Evolutionary conservation across 2,329 filamentous ascomycete species (phyloP), one percentile per base, ranked within the genome.

Genomic region (Aspergillus ochraceoroseus): DNA sequence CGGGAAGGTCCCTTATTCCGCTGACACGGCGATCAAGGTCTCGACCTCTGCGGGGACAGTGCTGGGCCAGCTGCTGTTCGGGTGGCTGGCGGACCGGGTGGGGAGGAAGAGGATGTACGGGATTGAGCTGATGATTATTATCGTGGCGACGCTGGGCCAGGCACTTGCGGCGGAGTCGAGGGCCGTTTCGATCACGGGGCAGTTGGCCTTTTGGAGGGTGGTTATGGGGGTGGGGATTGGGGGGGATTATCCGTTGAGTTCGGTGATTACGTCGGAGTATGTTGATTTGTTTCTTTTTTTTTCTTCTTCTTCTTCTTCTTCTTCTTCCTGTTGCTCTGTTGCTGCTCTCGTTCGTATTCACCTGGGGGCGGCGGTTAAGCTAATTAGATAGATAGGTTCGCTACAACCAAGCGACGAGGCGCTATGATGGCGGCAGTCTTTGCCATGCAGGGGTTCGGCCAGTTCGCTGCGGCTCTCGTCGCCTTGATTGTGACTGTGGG

Each of bases 351-450:
- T n/a, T 32, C n/a, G 0, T 7, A 27, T 9, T 8, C n/a, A n/a
- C n/a, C n/a, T n/a, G n/a, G n/a, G n/a, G n/a, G n/a, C n/a, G n/a
- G n/a, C n/a, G n/a, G n/a, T n/a, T n/a, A n/a, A n/a, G n/a, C n/a
- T n/a, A n/a, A n/a, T n/a, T n/a, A n/a, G n/a, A n/a, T n/a, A n/a
- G n/a, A n/a, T 50, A 79, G 77, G 53, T 92, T 92, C 56, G 85
- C 86, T 7, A 89, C 83, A 3, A 90, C 85, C 38, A 87, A 83
- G 65, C 88, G 85, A 80, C 73, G 86, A 64, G 86, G 85, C 52
- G 85, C 85, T 49, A 92, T 92, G 82, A 89, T 94, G 82, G 84
- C 79, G 20, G 75, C 84, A 9, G 86, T 92, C 38, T 92, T 92
- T 57, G 84, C 85, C 52, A 90, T 89, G 84, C 86, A 94, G 63